Evolutionary conservation across 1,284 basidiomycete species (phyloP).

Genomic region (Ceratobasidium sp.): DNA sequence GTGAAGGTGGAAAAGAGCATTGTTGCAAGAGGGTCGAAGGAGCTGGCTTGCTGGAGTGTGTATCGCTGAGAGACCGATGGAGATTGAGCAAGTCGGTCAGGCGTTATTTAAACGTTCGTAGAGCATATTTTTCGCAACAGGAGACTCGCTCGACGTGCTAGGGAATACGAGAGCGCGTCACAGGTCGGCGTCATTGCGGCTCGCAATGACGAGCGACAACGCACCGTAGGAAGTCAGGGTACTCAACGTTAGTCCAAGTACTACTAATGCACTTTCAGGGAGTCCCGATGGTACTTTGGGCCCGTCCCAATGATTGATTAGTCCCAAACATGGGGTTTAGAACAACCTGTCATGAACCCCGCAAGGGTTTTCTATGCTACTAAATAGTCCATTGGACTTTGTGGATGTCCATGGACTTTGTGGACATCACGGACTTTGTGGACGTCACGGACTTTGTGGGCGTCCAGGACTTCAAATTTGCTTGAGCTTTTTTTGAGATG

Average conservation of each 20-base stretch:
- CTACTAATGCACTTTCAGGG: background rate
- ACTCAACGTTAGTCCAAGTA: background rate
- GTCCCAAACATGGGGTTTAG: background rate
- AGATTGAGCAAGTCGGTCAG: background rate
- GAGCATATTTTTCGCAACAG: background rate
- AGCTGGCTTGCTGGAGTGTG: background rate
- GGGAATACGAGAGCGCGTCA: background rate
- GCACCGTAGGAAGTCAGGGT: constrained; percentile 16
- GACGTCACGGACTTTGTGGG: background rate
- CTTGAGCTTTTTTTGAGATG: background rate
- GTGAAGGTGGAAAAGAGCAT: constrained; percentile 18
- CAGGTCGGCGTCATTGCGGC: constrained; percentile 1
- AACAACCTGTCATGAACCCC: background rate
- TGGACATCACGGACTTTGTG: background rate
- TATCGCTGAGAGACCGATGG: background rate
- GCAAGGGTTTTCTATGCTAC: background rate
- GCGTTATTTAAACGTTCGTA: background rate
- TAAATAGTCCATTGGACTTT: background rate
- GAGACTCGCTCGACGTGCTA: background rate
- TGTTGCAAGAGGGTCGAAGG: background rate
- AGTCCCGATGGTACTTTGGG: background rate
- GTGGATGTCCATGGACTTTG: background rate
- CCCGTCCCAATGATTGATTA: background rate
- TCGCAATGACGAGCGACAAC: constrained; percentile 11
- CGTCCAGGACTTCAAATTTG: background rate